Conservation (phyloP, 2,329 filamentous ascomycete genomes). For the Fusarium sp. region DNA sequence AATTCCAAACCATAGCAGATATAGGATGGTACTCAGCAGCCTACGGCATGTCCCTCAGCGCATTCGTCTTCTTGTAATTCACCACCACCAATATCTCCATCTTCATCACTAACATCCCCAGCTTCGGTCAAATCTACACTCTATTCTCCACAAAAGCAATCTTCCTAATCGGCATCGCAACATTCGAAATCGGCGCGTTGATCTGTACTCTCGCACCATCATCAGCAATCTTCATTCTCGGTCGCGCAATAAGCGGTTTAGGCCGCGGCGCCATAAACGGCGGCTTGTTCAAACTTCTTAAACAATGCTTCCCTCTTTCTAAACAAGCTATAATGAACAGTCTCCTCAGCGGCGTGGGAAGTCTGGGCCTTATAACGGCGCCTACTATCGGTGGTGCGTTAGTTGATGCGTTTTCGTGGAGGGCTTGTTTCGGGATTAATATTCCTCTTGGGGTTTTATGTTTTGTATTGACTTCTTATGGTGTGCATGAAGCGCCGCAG, state of each 20-base stretch:
- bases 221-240: conserved; percentile 51
- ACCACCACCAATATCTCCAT: accelerated
- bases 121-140: conserved; percentile 49
- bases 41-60: conserved; percentile 42
- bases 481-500: conserved; percentile 29
- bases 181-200: conserved; percentile 50
- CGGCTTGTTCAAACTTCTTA: conserved; percentile 40
- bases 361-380: conserved; percentile 33
- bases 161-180: conserved; percentile 44
- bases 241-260: conserved; percentile 52
- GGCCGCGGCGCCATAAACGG: conserved; percentile 45
- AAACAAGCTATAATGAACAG: conserved; percentile 39
- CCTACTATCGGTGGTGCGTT: conserved; percentile 36
- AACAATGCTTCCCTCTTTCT: conserved; percentile 37
- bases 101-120: background rate
- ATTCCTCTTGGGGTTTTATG: conserved; percentile 31
- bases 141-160: conserved; percentile 47
- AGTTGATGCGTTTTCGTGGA: conserved; percentile 39
- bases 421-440: conserved; percentile 43
- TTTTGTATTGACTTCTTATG: conserved; percentile 30
- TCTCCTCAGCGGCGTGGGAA: conserved; percentile 35
- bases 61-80: conserved; percentile 39
- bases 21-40: conserved; percentile 46
- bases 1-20: conserved; percentile 42
- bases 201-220: conserved; percentile 51